Base-by-base conservation (phyloP, 2,329 filamentous ascomycete species). In the Pseudogymnoascus sp. region DNA sequence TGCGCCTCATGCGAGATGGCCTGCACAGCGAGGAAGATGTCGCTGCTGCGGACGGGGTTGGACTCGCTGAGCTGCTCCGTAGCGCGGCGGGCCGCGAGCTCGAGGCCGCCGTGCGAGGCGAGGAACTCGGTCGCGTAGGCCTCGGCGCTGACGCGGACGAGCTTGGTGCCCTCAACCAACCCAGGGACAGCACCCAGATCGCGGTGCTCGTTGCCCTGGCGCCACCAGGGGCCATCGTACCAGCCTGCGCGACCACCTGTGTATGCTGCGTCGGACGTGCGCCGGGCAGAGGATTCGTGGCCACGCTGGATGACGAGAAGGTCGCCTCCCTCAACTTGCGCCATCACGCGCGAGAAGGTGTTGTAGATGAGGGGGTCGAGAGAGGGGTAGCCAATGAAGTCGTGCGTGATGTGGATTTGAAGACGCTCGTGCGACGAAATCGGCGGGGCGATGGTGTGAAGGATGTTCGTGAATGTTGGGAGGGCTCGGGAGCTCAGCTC, bases 151-250 rank as follows among this genome's bases (percentile, higher is more conserved):
- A 91, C 95, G 53, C 93, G 86, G 65, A 89, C 93, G 26, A 99
- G 86, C 77, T 98, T 96, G 19, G 91, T 96, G 64, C 91, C 95
- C 75, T 96, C 93, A 11, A 87, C 82, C 0, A 95, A 77, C 11
- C 95, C 93, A 66, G 87, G 88, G 60, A 98, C 88, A 1, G 89
- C 79, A 61, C 91, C 90, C 6, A 98, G 81, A 70, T 91, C 90
- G 63, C 95, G 88, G 63, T 88, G 83, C 22, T 82, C 78, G 72
- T 82, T 84, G 59, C 78, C 81, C 75, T 87, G 87, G 68, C 93
- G 86, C 93, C 95, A 99, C 95, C 95, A 99, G 2, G 95, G 95
- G 0, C 95, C 95, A 70, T 98, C 93, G 59, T 87, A 89, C 93
- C 95, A 99, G 66, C 89, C 89, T 38, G 83, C 81, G 28, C 80